phyloP scores from a whole-genome alignment of 768 basidiomycete species.

The Paxillus involutus region DNA sequence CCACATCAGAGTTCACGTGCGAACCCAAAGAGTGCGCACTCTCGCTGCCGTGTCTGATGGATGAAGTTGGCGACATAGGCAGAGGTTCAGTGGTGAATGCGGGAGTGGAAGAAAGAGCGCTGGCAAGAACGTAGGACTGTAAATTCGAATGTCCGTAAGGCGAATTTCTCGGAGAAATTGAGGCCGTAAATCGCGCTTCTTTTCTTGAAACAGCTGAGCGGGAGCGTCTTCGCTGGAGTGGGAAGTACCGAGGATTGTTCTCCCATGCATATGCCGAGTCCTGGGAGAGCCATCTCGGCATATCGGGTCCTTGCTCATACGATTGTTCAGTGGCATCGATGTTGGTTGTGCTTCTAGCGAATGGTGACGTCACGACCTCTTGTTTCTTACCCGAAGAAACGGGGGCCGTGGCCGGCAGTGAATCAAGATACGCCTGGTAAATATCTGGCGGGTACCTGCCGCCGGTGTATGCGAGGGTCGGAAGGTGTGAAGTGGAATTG shows the following conservation, averaged over 20 bases:
- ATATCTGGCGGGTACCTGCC: conserved; percentile 34
- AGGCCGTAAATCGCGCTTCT: conserved; percentile 26
- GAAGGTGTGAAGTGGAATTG: conserved; percentile 30
- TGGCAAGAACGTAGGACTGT: conserved; percentile 25
- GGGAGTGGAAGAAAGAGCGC: conserved; percentile 27
- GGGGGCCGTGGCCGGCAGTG: conserved; percentile 9
- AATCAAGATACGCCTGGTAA: conserved; percentile 25
- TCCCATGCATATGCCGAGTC: not conserved
- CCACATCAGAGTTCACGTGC: conserved; percentile 18
- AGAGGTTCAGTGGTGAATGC: conserved; percentile 27
- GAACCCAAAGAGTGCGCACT: conserved; percentile 24
- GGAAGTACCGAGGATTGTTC: conserved; percentile 9
- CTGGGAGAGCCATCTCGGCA: conserved; percentile 8
- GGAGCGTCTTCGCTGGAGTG: conserved; percentile 33
- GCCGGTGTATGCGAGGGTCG: conserved; percentile 29
- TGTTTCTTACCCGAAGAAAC: conserved; percentile 7
- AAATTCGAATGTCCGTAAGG: conserved; percentile 31
- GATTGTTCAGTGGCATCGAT: conserved; percentile 8
- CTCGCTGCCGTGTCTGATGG: conserved; percentile 25
- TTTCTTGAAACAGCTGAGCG: conserved; percentile 33
- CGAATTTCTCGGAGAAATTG: conserved; percentile 27
- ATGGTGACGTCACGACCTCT: conserved; percentile 18
- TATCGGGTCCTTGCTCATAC: conserved; percentile 11
- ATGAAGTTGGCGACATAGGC: conserved; percentile 25
- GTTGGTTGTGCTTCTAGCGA: conserved; percentile 22